Percentiles rank a stretch among this genome's conserved stretches.
These are phyloP conservation scores for Boletus speciosus DNA, from an alignment of 768 basidiomycete genomes.

Conservation along the genomic window DNA sequence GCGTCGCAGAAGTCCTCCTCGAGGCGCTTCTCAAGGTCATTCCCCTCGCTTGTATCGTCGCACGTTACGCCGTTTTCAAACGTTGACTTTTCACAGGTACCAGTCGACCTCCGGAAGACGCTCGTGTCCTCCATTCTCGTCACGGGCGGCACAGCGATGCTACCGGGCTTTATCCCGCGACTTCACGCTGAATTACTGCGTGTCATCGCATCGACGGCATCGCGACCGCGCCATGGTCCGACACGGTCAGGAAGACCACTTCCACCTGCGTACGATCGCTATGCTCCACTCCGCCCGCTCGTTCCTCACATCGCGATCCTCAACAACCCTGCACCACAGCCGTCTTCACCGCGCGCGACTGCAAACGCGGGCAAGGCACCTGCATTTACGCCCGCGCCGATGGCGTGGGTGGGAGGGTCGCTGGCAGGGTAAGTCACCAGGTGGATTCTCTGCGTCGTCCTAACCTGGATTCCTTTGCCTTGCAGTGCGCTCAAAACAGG, in stretches of 20 bases:
- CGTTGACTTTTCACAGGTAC: slow-evolving; percentile 52
- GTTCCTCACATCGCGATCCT: slow-evolving; percentile 73
- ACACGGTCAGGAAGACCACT: slow-evolving; percentile 37
- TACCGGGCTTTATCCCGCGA: slow-evolving; percentile 90
- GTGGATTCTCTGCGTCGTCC: neutral
- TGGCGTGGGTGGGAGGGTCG: slow-evolving; percentile 93
- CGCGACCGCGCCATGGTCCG: slow-evolving; percentile 32
- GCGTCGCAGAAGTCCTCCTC: slow-evolving; percentile 77
- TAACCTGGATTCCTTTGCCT: neutral
- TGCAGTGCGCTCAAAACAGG: slow-evolving; percentile 80
- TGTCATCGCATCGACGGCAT: slow-evolving; percentile 44
- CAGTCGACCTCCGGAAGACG: slow-evolving; percentile 84
- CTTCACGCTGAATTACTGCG: slow-evolving; percentile 76
- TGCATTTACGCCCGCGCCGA: slow-evolving; percentile 73
- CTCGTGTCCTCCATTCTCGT: slow-evolving; percentile 83
- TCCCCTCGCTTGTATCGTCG: neutral
- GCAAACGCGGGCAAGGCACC: slow-evolving; percentile 81
- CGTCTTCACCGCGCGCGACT: slow-evolving; percentile 46
- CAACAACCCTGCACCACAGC: slow-evolving; percentile 73
- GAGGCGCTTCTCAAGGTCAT: slow-evolving; percentile 71
- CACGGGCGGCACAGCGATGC: slow-evolving; percentile 84
- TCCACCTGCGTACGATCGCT: slow-evolving; percentile 66
- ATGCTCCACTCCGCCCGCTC: slow-evolving; percentile 68
- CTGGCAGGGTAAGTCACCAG: slow-evolving; percentile 70
- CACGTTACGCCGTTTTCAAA: neutral